Percentiles rank a stretch among this genome's conserved stretches.
Evolutionary conservation across 495 filamentous ascomycete species (phyloP).

Genomic region (Astrothelium macrocarpum): DNA sequence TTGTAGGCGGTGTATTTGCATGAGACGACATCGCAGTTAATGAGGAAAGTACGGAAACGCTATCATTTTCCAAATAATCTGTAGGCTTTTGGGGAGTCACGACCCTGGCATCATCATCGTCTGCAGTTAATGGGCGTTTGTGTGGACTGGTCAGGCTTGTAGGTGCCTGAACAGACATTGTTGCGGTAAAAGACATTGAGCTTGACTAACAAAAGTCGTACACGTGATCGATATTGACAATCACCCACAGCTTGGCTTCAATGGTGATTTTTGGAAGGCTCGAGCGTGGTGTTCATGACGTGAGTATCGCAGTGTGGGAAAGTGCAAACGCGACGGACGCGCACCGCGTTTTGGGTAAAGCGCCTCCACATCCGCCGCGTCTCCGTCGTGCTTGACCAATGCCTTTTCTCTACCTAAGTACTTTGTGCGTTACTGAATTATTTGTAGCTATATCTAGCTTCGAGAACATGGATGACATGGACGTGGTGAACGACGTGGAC

Average conservation of each 20-base stretch:
- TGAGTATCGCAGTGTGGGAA: background rate
- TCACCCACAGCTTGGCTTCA: background rate
- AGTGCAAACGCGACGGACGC: conserved; percentile 7
- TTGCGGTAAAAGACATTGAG: background rate
- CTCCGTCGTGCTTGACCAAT: background rate
- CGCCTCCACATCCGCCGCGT: background rate
- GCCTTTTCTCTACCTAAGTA: too few species aligned
- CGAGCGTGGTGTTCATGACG: background rate
- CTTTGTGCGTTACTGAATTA: too few species aligned
- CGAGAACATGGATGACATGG: conserved; percentile 5
- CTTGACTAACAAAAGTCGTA: background rate
- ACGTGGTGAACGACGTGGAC: too few species aligned
- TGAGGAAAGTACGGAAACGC: background rate
- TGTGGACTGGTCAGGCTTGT: background rate
- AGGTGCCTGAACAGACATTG: background rate
- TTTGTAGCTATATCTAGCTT: background rate
- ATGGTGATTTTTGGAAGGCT: background rate
- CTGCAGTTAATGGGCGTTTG: background rate
- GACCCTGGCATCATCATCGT: background rate
- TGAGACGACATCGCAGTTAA: background rate
- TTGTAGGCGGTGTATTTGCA: background rate
- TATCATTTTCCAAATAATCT: background rate
- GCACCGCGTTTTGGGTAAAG: conserved; percentile 3
- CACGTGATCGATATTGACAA: background rate
- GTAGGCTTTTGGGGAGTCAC: background rate